Evolutionary conservation across 2,329 filamentous ascomycete genomes (phyloP).

Genomic region (Aspergillus pseudonomiae): DNA sequence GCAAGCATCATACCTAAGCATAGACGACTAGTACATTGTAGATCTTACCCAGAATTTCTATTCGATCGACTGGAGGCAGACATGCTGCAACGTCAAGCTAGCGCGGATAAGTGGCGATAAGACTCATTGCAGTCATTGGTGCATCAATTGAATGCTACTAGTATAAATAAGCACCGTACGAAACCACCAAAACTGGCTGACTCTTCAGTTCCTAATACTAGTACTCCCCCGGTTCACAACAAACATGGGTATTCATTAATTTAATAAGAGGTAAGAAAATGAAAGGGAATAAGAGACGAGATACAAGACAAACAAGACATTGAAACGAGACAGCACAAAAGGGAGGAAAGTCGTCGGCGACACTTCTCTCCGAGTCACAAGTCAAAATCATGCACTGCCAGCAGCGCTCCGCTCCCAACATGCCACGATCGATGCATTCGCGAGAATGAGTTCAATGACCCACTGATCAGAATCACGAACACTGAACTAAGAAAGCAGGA

Average conservation of each 20-base stretch:
- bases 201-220: not conserved
- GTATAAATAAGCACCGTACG: not conserved
- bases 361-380: not conserved
- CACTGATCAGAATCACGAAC: not conserved
- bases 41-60: not conserved
- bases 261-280: not conserved
- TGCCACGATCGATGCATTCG: not conserved
- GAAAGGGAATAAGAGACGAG: not conserved
- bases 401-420: constrained; percentile 6
- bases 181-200: not conserved
- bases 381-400: constrained; percentile 11
- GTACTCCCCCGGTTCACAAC: not conserved
- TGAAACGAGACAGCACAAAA: not conserved
- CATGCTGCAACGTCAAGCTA: not conserved
- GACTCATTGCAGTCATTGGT: not conserved
- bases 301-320: not conserved
- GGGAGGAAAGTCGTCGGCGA: not conserved
- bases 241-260: constrained; percentile 5
- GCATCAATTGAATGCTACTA: not conserved
- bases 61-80: not conserved
- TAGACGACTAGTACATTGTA: not conserved
- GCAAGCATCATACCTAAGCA: not conserved
- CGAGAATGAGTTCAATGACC: not conserved
- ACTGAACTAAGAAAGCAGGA: not conserved
- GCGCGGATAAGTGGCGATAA: not conserved